Evolutionary conservation across 2,329 filamentous ascomycete species (phyloP).

Genomic region (Exophiala calicioides): DNA sequence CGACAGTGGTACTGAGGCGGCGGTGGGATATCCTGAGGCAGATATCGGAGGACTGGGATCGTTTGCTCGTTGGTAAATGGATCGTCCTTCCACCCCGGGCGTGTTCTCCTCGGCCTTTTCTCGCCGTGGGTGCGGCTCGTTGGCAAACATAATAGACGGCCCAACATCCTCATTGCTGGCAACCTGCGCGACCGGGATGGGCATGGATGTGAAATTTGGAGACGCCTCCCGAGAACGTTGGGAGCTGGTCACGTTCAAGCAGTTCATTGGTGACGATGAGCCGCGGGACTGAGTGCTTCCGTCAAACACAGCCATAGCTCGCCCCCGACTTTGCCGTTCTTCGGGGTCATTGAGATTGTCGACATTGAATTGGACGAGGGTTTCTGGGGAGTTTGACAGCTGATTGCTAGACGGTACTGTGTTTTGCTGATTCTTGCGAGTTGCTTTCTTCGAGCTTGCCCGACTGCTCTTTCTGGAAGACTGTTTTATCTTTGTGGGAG

Average conservation of each 20-base stretch:
- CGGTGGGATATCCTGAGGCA: conserved; percentile 55
- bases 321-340: conserved; percentile 5
- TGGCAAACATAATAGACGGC: conserved; percentile 74
- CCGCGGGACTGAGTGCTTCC: background rate
- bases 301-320: background rate
- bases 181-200: conserved; percentile 70
- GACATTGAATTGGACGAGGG: conserved; percentile 17
- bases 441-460: conserved; percentile 25
- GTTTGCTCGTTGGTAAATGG: conserved; percentile 41
- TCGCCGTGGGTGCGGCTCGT: conserved; percentile 43
- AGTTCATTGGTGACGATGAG: conserved; percentile 3
- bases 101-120: conserved; percentile 30
- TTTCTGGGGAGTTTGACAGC: conserved; percentile 1
- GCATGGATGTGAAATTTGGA: conserved; percentile 69
- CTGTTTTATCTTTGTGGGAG: conserved; percentile 11
- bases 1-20: conserved; percentile 67
- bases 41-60: conserved; percentile 29
- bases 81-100: conserved; percentile 28
- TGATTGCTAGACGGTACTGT: background rate
- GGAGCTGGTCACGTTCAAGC: conserved; percentile 6
- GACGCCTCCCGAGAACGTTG: conserved; percentile 45
- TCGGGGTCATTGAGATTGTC: conserved; percentile 3
- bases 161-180: conserved; percentile 63
- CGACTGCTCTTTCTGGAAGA: conserved; percentile 30
- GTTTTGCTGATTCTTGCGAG: conserved; percentile 13